These are phyloP conservation scores for Podaxis sp. DNA, from an alignment of 768 basidiomycete genomes.

Conservation along the genomic window DNA sequence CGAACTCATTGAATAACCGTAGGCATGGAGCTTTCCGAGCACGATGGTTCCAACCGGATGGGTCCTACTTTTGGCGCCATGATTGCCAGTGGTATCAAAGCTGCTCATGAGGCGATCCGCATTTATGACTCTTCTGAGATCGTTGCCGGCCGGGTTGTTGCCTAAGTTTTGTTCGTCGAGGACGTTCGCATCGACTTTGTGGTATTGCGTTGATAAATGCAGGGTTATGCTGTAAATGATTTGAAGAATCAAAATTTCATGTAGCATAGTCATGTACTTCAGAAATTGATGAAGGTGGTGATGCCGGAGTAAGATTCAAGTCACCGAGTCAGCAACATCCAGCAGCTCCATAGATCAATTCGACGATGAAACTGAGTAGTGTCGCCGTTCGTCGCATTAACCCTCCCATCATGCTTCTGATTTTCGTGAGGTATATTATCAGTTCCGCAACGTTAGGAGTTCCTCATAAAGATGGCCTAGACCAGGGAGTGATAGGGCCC, in stretches of 20 bases:
- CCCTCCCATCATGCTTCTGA: no score
- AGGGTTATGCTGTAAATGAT: background rate
- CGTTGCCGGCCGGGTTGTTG: slow-evolving; percentile 56
- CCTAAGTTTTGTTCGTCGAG: slow-evolving; percentile 16
- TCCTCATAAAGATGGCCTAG: no score
- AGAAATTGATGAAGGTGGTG: background rate
- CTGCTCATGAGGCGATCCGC: slow-evolving; percentile 62
- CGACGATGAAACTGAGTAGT: no score
- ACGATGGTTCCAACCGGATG: slow-evolving; percentile 79
- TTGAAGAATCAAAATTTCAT: background rate
- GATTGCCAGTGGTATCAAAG: slow-evolving; percentile 76
- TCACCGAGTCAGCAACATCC: background rate
- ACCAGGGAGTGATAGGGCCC: no score
- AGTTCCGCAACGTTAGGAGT: no score
- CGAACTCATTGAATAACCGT: slow-evolving; percentile 12
- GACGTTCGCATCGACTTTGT: background rate
- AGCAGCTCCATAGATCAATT: no score
- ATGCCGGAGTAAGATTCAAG: background rate
- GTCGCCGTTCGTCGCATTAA: no score
- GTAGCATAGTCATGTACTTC: background rate
- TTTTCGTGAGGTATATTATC: no score
- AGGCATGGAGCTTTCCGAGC: slow-evolving; percentile 85
- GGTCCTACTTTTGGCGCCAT: slow-evolving; percentile 80
- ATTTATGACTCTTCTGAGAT: slow-evolving; percentile 49
- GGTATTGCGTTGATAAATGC: background rate